Base-by-base conservation (phyloP, 345 rosid genomes). In the Lenwebbia sp. region DNA sequence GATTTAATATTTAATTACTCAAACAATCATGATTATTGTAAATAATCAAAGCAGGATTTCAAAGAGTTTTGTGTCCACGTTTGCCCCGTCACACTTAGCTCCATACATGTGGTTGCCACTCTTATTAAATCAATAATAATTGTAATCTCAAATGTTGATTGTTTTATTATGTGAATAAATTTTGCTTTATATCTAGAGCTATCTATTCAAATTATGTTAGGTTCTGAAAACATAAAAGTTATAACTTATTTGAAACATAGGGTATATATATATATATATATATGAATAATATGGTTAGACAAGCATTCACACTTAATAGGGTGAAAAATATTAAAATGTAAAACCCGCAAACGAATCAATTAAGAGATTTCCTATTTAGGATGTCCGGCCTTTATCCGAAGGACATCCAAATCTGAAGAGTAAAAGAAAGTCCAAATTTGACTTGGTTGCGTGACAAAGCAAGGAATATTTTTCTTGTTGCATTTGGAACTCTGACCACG, bases 341-440 rank as follows among this genome's bases (percentile, higher is more conserved):
- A 0, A 19, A 21, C 2, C 1, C 3, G 1, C 0, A 65, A 65
- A 65, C 2, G 1, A 19, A 70, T 70, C 7, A 19, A 3, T 4
- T 37, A 37, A 0, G 23, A 70, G 0, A 4, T 37, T 4, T 33
- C 6, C 1, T 15, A 15, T 28, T 30, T 15, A 15, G 0, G 0
- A 65, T 1, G 6, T 33, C 7, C 0, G 1, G 13, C 13, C 23
- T 22, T 37, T 9, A 19, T 1, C 7, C 4, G 4, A 19, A 37
- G 25, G 47, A 70, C 44, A 19, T 33, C 5, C 1, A 0, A 3
- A 65, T 4, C 2, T 19, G 23, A 3, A 19, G 21, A 70, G 7
- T 6, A 21, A 70, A 65, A 70, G 78, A 70, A 70, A 70, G 47
- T 70, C 47, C 47, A 19, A 4, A 33, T 70, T 10, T 7, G 47